Conservation (phyloP, 2,329 filamentous ascomycete genomes). For the Colletotrichum agaves region DNA sequence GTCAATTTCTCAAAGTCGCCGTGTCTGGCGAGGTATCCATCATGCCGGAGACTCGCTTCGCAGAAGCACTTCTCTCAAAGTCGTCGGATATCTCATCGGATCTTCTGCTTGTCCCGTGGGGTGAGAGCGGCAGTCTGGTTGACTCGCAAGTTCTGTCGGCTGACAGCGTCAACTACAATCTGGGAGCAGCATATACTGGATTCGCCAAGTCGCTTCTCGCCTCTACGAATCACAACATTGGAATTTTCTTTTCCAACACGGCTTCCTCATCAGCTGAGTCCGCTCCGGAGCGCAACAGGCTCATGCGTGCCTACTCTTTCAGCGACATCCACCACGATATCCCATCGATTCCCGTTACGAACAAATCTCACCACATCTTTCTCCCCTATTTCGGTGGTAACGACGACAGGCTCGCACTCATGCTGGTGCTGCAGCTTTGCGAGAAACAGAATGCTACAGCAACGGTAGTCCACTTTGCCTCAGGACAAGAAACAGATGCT, state of each 20-base stretch:
- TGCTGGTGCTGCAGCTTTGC: slow-evolving; percentile 85
- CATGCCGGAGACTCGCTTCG: slow-evolving; percentile 80
- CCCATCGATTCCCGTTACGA: slow-evolving; percentile 64
- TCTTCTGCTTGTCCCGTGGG: slow-evolving; percentile 89
- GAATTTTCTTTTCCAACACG: slow-evolving; percentile 81
- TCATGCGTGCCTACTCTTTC: slow-evolving; percentile 67
- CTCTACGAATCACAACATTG: slow-evolving; percentile 73
- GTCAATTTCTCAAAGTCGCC: slow-evolving; percentile 83
- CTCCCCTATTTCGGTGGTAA: slow-evolving; percentile 86
- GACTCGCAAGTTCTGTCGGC: slow-evolving; percentile 39
- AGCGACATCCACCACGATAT: slow-evolving; percentile 64
- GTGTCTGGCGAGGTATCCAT: slow-evolving; percentile 85
- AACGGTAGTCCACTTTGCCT: slow-evolving; percentile 69
- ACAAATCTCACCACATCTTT: slow-evolving; percentile 85
- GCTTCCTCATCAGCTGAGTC: slow-evolving; percentile 51
- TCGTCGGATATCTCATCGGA: slow-evolving; percentile 77
- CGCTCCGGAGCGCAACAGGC: slow-evolving; percentile 46
- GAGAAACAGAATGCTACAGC: slow-evolving; percentile 82
- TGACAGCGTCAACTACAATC: slow-evolving; percentile 45
- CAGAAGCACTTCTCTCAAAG: slow-evolving; percentile 78
- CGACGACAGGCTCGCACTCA: slow-evolving; percentile 84
- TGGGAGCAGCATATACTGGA: slow-evolving; percentile 67
- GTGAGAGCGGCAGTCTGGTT: slow-evolving; percentile 77
- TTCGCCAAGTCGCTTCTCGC: slow-evolving; percentile 79
- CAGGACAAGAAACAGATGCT: slow-evolving; percentile 40